These are phyloP conservation scores for Fusarium albidum DNA, from an alignment of 2,329 filamentous ascomycete genomes.

Conservation along the genomic window DNA sequence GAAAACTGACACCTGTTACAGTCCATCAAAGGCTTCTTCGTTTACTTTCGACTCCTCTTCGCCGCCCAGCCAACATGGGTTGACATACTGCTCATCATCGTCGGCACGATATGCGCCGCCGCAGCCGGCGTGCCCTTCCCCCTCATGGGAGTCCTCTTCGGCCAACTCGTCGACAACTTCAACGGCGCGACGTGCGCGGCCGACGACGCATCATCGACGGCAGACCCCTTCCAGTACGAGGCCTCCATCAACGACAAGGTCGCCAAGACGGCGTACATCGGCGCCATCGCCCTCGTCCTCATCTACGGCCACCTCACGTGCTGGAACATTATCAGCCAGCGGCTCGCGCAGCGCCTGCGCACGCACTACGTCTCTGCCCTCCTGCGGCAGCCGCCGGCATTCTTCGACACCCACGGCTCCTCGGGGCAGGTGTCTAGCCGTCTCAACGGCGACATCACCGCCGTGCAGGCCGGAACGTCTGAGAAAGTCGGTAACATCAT, in stretches of 20 bases:
- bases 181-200: slow-evolving; percentile 62
- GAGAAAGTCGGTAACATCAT: slow-evolving; percentile 75
- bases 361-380: slow-evolving; percentile 66
- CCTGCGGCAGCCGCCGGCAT: slow-evolving; percentile 67
- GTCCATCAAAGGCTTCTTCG: slow-evolving; percentile 24
- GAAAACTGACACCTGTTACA: not conserved
- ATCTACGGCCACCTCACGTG: slow-evolving; percentile 71
- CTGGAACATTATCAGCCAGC: slow-evolving; percentile 70
- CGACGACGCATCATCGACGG: slow-evolving; percentile 21
- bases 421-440: slow-evolving; percentile 70
- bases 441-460: slow-evolving; percentile 71
- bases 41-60: slow-evolving; percentile 53
- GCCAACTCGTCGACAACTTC: slow-evolving; percentile 68
- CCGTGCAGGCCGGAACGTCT: slow-evolving; percentile 72
- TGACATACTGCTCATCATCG: slow-evolving; percentile 51
- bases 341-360: slow-evolving; percentile 68
- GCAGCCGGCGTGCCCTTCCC: slow-evolving; percentile 69
- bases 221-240: slow-evolving; percentile 45
- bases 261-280: slow-evolving; percentile 64
- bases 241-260: slow-evolving; percentile 63
- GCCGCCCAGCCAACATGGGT: slow-evolving; percentile 47
- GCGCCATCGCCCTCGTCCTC: slow-evolving; percentile 67
- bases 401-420: slow-evolving; percentile 66
- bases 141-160: slow-evolving; percentile 69
- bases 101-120: slow-evolving; percentile 56